Evolutionary conservation across 176 grass and related monocot genomes (phyloP).

Genomic region (Paspalum notatum): DNA sequence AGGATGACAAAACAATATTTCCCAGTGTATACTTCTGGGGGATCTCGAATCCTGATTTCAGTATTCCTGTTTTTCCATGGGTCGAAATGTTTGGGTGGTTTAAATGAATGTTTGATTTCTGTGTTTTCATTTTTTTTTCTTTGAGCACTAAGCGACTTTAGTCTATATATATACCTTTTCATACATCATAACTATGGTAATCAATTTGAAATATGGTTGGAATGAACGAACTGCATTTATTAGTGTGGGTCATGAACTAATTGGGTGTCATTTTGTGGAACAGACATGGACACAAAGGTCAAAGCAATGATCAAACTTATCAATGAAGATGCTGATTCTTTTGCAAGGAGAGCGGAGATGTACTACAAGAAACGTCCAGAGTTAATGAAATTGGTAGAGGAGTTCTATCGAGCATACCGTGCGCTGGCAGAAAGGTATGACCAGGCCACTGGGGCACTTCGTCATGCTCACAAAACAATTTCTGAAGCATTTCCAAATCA

Average conservation of each 20-base stretch:
- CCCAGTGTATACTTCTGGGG: not conserved
- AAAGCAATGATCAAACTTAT: conserved; percentile 96
- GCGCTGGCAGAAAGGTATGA: conserved; percentile 89
- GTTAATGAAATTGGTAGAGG: conserved; percentile 92
- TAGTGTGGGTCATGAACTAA: conserved; percentile 33
- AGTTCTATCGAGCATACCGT: conserved; percentile 88
- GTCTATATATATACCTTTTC: conserved; percentile 22
- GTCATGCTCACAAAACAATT: conserved; percentile 84
- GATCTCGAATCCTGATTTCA: not conserved
- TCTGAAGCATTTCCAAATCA: conserved; percentile 89
- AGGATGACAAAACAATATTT: not conserved
- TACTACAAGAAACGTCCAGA: conserved; percentile 98
- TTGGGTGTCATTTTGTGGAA: conserved; percentile 41
- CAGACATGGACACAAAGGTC: conserved; percentile 90
- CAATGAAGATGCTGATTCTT: conserved; percentile 97
- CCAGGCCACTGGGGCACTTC: conserved; percentile 72
- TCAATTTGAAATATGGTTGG: conserved; percentile 20
- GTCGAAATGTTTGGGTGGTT: conserved; percentile 13
- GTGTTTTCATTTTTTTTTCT: not conserved
- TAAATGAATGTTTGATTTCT: conserved; percentile 6
- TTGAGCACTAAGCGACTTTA: conserved; percentile 18
- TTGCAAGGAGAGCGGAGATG: conserved; percentile 95
- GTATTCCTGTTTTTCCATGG: conserved; percentile 2
- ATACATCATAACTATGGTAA: conserved; percentile 8
- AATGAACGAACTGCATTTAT: conserved; percentile 4